phyloP scores from a whole-genome alignment of 2,329 filamentous ascomycete genomes.

The Epichloe hybrida region DNA sequence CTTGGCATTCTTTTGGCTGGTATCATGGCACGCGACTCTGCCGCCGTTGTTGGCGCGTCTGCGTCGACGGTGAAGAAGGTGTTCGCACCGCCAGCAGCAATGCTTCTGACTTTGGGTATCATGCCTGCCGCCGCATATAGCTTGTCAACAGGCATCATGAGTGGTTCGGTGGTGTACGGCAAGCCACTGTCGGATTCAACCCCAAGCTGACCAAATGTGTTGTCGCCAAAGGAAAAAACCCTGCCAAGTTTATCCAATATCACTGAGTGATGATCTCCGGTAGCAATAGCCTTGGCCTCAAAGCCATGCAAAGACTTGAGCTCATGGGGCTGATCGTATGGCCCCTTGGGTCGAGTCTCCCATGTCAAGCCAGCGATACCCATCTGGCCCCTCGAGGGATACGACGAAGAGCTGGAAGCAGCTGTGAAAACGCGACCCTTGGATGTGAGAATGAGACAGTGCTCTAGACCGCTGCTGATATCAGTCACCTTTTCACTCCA shows the following conservation, averaged over 20 bases:
- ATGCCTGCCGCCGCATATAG: slow-evolving; percentile 58
- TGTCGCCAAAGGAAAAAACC: slow-evolving; percentile 83
- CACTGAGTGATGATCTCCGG: slow-evolving; percentile 78
- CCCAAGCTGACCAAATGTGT: slow-evolving; percentile 83
- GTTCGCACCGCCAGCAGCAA: slow-evolving; percentile 76
- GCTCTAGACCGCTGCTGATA: slow-evolving; percentile 68
- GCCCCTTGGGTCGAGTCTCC: slow-evolving; percentile 59
- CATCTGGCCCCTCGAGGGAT: slow-evolving; percentile 72
- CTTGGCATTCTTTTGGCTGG: slow-evolving; percentile 21
- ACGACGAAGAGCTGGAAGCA: slow-evolving; percentile 66
- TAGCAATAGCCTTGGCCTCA: slow-evolving; percentile 59
- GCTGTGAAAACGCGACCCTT: slow-evolving; percentile 77
- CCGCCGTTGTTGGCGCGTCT: slow-evolving; percentile 27
- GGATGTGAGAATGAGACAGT: slow-evolving; percentile 73
- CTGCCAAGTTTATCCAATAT: slow-evolving; percentile 63
- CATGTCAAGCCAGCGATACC: slow-evolving; percentile 75
- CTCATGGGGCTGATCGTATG: slow-evolving; percentile 74
- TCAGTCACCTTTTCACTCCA: slow-evolving; percentile 62
- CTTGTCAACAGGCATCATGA: slow-evolving; percentile 53
- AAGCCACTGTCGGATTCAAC: slow-evolving; percentile 53
- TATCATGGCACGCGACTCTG: slow-evolving; percentile 10
- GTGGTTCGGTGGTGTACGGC: slow-evolving; percentile 53
- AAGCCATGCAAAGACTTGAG: slow-evolving; percentile 57
- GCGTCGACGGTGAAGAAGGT: slow-evolving; percentile 82
- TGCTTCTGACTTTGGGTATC: slow-evolving; percentile 53